phyloP scores from a whole-genome alignment of 768 basidiomycete species.

The Panellus pusillus region DNA sequence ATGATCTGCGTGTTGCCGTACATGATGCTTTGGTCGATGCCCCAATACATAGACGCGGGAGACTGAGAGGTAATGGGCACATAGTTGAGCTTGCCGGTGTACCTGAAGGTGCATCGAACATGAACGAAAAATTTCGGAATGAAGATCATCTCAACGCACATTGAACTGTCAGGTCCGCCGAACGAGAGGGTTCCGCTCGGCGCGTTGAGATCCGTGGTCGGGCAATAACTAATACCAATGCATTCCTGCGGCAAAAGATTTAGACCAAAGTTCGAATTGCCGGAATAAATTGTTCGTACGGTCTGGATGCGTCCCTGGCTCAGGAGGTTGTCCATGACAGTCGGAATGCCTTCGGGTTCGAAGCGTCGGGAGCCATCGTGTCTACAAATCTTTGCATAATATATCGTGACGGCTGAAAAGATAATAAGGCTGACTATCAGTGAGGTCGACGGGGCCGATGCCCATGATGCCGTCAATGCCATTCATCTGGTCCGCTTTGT shows the following conservation, averaged over 20 bases:
- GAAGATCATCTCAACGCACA: conserved; percentile 22
- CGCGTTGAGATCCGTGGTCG: conserved; percentile 27
- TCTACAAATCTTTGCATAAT: not conserved
- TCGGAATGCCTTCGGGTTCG: conserved; percentile 28
- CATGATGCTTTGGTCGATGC: conserved; percentile 40
- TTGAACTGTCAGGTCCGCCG: conserved; percentile 29
- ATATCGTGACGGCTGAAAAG: not conserved
- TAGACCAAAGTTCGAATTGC: not conserved
- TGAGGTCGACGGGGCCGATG: conserved; percentile 47
- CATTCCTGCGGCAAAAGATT: not conserved
- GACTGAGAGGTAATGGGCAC: conserved; percentile 21
- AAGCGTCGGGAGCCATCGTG: conserved; percentile 6
- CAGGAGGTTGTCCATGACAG: conserved; percentile 45
- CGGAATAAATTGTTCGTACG: conserved; percentile 2
- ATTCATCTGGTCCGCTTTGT: conserved; percentile 8
- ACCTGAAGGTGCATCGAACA: not conserved
- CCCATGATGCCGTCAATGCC: conserved; percentile 50
- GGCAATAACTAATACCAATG: conserved; percentile 40
- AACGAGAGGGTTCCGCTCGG: conserved; percentile 20
- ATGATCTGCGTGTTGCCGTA: conserved; percentile 36
- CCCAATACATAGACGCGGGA: conserved; percentile 42
- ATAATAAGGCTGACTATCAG: conserved; percentile 30
- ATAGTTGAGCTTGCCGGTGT: conserved; percentile 12
- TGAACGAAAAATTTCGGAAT: too few species aligned
- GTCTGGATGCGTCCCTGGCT: conserved; percentile 31